Evolutionary conservation across 2,329 filamentous ascomycete genomes (phyloP), one percentile per base, ranked within the genome.

Genomic region (Sordariomycetes sp.): DNA sequence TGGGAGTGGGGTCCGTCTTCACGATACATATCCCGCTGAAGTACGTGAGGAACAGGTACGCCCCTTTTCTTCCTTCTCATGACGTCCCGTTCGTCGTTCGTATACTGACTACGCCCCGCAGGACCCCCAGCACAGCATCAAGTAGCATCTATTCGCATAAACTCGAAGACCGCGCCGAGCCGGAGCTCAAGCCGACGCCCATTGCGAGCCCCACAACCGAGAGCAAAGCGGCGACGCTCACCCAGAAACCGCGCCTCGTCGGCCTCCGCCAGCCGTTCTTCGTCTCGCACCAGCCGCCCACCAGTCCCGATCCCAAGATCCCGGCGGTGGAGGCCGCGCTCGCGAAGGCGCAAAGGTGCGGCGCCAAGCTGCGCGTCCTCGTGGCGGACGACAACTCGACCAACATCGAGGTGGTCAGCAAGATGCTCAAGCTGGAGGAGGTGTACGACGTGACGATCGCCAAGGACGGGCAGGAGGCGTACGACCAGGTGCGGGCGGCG

Each of bases 381-480:
- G 91, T 97, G 14, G 92, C 92, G 0, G 92, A 97, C 61, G 76
- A 81, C 66, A 82, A 79, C 67, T 75, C 74, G 32, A 80, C 79
- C 63, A 83, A 85, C 60, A 76, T 83, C 59, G 76, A 83, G 62
- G 78, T 80, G 1, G 77, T 81, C 35, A 80, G 82, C 64, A 75
- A 80, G 57, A 83, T 87, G 80, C 74, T 87, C 32, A 90, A 90
- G 69, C 79, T 91, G 0, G 88, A 91, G 66, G 85, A 88, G 37
- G 81, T 91, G n/a, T 88, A 88, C 69, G 89, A 96, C 67, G 90
- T 96, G 18, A 93, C 89, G 0, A 87, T 96, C 55, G 92, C 91
- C 57, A 89, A 90, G 67, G 87, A 90, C 65, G 88, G 88, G 0
- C 89, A 95, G 70, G 89, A 96, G 71, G 92, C 92, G 0, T 89